Percentiles rank a stretch among this genome's conserved stretches.
Conservation (phyloP, 257 asterid species). For the Nyctanthes arbortristis region DNA sequence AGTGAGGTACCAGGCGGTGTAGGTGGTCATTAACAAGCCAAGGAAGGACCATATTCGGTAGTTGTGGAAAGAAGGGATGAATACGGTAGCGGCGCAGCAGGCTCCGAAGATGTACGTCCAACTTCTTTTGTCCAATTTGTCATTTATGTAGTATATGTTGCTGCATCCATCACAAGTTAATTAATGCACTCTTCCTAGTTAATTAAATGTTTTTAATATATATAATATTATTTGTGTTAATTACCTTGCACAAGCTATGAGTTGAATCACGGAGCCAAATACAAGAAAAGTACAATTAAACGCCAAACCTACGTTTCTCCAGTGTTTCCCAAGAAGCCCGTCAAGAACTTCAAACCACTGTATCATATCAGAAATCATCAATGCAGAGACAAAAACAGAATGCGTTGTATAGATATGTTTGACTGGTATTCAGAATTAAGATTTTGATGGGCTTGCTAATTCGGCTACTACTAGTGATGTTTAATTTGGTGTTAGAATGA, state of each 20-base stretch:
- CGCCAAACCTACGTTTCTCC: slow-evolving; percentile 98
- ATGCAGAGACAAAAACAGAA: slow-evolving; percentile 17
- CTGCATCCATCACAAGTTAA: slow-evolving; percentile 45
- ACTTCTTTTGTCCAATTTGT: slow-evolving; percentile 93
- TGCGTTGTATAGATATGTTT: slow-evolving; percentile 33
- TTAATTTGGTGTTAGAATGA: not conserved
- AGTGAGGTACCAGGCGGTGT: slow-evolving; percentile 94
- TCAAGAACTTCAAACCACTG: slow-evolving; percentile 99
- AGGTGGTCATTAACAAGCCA: slow-evolving; percentile 90
- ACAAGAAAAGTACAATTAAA: slow-evolving; percentile 93
- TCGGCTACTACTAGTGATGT: too few relatives aligned
- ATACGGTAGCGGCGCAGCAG: slow-evolving; percentile 91
- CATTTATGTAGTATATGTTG: slow-evolving; percentile 91
- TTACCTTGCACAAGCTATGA: slow-evolving; percentile 97
- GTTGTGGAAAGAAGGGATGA: slow-evolving; percentile 90
- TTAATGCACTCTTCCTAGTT: not conserved
- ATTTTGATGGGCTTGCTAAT: too few relatives aligned
- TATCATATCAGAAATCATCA: not conserved
- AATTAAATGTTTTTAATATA: not conserved
- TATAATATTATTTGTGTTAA: not conserved
- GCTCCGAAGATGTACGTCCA: slow-evolving; percentile 97
- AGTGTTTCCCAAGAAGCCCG: slow-evolving; percentile 82
- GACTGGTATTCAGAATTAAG: too few relatives aligned
- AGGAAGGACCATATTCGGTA: slow-evolving; percentile 94
- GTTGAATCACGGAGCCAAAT: slow-evolving; percentile 96